phyloP scores from a whole-genome alignment of 176 grass and related monocot species.

The Carex cristatella region DNA sequence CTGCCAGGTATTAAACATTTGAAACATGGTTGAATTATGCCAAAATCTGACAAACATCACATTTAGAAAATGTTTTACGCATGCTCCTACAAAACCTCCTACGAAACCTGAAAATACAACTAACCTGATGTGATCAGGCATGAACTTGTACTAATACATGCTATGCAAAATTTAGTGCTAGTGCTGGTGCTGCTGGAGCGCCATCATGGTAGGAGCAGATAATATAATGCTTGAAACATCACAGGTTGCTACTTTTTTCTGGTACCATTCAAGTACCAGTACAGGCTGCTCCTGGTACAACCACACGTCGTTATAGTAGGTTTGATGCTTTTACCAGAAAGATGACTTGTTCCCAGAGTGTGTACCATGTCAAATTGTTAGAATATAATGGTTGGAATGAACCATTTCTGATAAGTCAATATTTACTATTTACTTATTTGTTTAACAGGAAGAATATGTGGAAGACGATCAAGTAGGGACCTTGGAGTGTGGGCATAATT shows the following conservation, averaged over 20 bases:
- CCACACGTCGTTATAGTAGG: background rate
- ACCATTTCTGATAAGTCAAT: background rate
- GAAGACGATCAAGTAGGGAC: background rate
- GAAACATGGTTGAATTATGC: background rate
- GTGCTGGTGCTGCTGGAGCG: background rate
- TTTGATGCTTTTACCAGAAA: background rate
- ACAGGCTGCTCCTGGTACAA: background rate
- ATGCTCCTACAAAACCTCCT: background rate
- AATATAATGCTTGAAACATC: background rate
- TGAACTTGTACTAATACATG: background rate
- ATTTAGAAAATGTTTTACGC: background rate
- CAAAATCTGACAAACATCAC: background rate
- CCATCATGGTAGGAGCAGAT: background rate
- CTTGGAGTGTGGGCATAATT: slow-evolving; percentile 14
- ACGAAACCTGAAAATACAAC: background rate
- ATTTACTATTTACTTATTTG: background rate
- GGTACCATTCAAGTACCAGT: background rate
- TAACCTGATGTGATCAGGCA: background rate
- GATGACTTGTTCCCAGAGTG: background rate
- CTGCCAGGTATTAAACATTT: slow-evolving; percentile 55
- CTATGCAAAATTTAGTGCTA: background rate
- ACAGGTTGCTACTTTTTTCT: background rate
- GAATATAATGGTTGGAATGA: background rate
- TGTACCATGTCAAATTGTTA: background rate
- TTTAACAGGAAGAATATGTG: slow-evolving; percentile 10